A percentile compares a stretch with the other conserved stretches of the same genome.
These are phyloP conservation scores for Ganoderma leucocontextum DNA, from an alignment of 1,284 basidiomycete species.

Conservation along the genomic window DNA sequence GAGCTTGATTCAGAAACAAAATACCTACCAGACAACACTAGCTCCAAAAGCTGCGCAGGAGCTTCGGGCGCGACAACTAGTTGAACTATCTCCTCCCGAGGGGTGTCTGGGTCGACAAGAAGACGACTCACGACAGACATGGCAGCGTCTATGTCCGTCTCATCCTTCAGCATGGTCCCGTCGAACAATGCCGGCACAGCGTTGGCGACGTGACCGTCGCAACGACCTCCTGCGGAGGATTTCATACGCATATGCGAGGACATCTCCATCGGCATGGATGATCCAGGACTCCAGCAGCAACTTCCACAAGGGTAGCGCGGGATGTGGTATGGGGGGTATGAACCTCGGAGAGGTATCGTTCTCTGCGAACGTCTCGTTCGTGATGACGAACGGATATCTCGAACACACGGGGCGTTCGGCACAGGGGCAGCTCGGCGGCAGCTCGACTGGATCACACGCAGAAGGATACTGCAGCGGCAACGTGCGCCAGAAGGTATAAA, in stretches of 20 bases:
- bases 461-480: not conserved
- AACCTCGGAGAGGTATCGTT: constrained; percentile 1
- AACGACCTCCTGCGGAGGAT: constrained; percentile 1
- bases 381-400: not conserved
- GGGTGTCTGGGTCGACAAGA: not conserved
- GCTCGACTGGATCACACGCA: not conserved
- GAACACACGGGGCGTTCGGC: not conserved
- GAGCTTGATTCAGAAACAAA: not conserved
- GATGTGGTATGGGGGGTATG: not conserved
- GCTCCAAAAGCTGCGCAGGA: not conserved
- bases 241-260: not conserved
- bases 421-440: not conserved
- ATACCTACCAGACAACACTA: not conserved
- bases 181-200: not conserved
- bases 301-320: not conserved
- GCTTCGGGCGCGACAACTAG: not conserved
- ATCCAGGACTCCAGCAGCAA: not conserved
- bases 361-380: not conserved
- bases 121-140: not conserved
- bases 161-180: not conserved
- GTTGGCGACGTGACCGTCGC: not conserved
- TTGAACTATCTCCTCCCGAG: not conserved
- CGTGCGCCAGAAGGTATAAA: not conserved
- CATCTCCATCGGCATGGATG: not conserved
- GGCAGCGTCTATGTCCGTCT: not conserved